phyloP scores from a whole-genome alignment of 2,329 filamentous ascomycete genomes.

The Apiospora rasikravindrae region DNA sequence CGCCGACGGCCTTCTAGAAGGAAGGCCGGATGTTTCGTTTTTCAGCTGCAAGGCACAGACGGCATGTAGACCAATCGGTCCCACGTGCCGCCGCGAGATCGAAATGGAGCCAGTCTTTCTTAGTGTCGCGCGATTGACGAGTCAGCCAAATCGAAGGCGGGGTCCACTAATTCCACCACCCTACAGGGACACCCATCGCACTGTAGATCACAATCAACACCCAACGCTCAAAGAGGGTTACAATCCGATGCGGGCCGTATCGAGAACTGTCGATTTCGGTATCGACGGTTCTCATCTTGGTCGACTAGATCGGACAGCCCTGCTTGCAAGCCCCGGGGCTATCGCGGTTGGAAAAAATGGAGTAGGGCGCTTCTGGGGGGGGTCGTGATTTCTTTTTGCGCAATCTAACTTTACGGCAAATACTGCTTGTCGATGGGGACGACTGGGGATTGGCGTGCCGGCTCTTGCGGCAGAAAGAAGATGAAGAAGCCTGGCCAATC shows the following conservation, averaged over 20 bases:
- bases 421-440: too few species aligned
- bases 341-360: not conserved
- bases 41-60: not conserved
- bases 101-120: not conserved
- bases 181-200: not conserved
- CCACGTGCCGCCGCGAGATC: not conserved
- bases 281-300: not conserved
- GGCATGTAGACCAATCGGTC: not conserved
- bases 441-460: not conserved
- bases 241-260: slow-evolving; percentile 10
- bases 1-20: not conserved
- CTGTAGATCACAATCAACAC: not conserved
- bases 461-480: not conserved
- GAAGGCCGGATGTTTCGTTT: not conserved
- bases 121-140: not conserved
- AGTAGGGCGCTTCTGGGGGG: not conserved
- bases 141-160: not conserved
- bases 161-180: not conserved
- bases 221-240: slow-evolving; percentile 1
- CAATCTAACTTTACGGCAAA: not conserved
- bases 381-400: not conserved
- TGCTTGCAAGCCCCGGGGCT: not conserved
- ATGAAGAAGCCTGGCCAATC: not conserved
- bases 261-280: not conserved
- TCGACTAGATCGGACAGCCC: not conserved